A percentile compares a stretch with the other conserved stretches of the same genome.
These are phyloP conservation scores for Pneumocystis murina DNA, from an alignment of 1,139 yeast species.

Conservation along the genomic window DNA sequence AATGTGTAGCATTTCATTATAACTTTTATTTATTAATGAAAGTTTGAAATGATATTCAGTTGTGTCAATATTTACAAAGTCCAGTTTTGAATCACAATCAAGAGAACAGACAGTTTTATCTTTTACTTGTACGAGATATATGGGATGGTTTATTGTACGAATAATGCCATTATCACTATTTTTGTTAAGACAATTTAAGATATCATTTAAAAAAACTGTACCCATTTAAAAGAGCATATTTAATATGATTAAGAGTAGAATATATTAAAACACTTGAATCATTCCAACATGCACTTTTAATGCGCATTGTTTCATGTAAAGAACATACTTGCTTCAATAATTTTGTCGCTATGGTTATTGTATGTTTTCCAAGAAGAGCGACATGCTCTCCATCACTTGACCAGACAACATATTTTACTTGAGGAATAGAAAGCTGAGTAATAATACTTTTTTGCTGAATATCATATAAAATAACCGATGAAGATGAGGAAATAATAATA, in stretches of 20 bases:
- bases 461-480: constrained; percentile 67
- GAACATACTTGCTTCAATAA: constrained; percentile 66
- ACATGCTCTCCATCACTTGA: constrained; percentile 75
- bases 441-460: constrained; percentile 81
- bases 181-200: background rate
- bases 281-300: constrained; percentile 97
- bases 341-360: constrained; percentile 73
- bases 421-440: constrained; percentile 55
- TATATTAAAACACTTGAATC: constrained; percentile 81
- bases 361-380: constrained; percentile 84
- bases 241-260: constrained; percentile 89
- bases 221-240: constrained; percentile 83
- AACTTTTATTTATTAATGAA: constrained; percentile 78
- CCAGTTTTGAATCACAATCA: constrained; percentile 74
- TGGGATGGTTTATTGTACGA: constrained; percentile 80
- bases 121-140: constrained; percentile 60
- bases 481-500: constrained; percentile 56
- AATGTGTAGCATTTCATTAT: constrained; percentile 79
- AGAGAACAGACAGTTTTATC: constrained; percentile 66
- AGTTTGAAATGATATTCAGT: constrained; percentile 94
- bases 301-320: constrained; percentile 90
- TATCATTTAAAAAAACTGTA: background rate
- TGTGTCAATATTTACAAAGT: constrained; percentile 69
- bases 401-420: constrained; percentile 81
- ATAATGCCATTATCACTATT: constrained; percentile 66